A percentile compares a stretch with the other conserved stretches of the same genome.
Conservation (phyloP, 306 rosid species). For the Psophocarpus tetragonolobus region DNA sequence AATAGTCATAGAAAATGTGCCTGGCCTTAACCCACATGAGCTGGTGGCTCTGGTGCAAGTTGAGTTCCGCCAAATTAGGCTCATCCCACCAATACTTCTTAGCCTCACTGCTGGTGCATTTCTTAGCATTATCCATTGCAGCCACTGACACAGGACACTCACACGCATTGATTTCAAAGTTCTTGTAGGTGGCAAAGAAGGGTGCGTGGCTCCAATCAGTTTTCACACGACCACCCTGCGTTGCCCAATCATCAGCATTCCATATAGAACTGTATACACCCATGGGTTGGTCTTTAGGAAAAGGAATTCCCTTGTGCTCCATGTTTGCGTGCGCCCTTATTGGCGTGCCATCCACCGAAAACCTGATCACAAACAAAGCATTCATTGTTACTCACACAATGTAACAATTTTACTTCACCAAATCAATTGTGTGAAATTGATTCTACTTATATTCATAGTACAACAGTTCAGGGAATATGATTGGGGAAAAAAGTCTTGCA, state of each 20-base stretch:
- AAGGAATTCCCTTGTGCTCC: constrained; percentile 82
- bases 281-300: constrained; percentile 85
- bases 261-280: constrained; percentile 91
- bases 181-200: constrained; percentile 62
- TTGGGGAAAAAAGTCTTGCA: background rate
- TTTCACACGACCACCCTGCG: constrained; percentile 89
- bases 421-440: no score
- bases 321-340: constrained; percentile 81
- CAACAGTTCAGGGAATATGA: no score
- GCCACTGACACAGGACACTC: constrained; percentile 51
- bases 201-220: constrained; percentile 96
- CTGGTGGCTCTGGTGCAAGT: constrained; percentile 84
- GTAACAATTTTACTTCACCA: background rate
- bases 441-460: no score
- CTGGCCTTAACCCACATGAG: constrained; percentile 86
- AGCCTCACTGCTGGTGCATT: constrained; percentile 55
- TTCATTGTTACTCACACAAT: background rate
- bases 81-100: constrained; percentile 91
- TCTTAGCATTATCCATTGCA: constrained; percentile 45
- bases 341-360: constrained; percentile 83
- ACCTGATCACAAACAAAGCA: constrained; percentile 41
- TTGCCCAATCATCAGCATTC: constrained; percentile 99
- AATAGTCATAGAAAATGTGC: constrained; percentile 88
- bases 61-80: constrained; percentile 61
- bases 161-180: constrained; percentile 71